Percentiles rank a stretch among this genome's conserved stretches.
These are phyloP conservation scores for Penicillium pulvis DNA, from an alignment of 495 filamentous ascomycete species.

Conservation along the genomic window DNA sequence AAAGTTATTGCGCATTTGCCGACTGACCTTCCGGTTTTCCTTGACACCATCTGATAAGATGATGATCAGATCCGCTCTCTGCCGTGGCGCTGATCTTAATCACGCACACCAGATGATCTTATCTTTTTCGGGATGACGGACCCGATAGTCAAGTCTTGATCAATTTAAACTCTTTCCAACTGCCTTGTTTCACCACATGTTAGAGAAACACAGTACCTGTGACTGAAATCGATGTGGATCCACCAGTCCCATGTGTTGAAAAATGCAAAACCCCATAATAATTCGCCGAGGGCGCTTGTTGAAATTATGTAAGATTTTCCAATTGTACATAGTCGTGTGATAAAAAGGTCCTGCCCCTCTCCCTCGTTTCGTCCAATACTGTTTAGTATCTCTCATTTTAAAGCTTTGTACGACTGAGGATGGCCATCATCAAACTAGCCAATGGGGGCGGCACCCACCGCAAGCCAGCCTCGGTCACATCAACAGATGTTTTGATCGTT, in stretches of 20 bases:
- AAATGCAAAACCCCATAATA: not conserved
- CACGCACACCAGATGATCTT: not conserved
- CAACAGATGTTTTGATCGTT: slow-evolving; percentile 53
- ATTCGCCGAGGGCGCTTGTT: not conserved
- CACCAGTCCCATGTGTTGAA: not conserved
- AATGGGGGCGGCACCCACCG: slow-evolving; percentile 7
- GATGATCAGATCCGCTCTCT: slow-evolving; percentile 12
- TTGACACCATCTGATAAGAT: slow-evolving; percentile 21
- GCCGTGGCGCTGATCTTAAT: slow-evolving; percentile 16
- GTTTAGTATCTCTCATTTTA: not conserved
- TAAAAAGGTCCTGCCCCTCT: not conserved
- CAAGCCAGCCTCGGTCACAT: slow-evolving; percentile 2
- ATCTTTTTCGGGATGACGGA: slow-evolving; percentile 2
- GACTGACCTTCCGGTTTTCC: slow-evolving; percentile 3
- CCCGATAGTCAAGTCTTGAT: slow-evolving; percentile 8
- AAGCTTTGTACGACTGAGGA: not conserved
- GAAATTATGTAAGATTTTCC: not conserved
- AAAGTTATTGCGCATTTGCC: slow-evolving; percentile 1
- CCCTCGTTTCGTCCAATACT: not conserved
- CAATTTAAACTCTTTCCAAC: slow-evolving; percentile 6
- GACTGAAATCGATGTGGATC: not conserved
- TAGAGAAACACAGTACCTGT: not conserved
- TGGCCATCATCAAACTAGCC: slow-evolving; percentile 16
- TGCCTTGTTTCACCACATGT: not conserved
- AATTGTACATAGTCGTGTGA: not conserved